Evolutionary conservation across 129 eudicot species (phyloP).

Genomic region (Pulicaria dysenterica): DNA sequence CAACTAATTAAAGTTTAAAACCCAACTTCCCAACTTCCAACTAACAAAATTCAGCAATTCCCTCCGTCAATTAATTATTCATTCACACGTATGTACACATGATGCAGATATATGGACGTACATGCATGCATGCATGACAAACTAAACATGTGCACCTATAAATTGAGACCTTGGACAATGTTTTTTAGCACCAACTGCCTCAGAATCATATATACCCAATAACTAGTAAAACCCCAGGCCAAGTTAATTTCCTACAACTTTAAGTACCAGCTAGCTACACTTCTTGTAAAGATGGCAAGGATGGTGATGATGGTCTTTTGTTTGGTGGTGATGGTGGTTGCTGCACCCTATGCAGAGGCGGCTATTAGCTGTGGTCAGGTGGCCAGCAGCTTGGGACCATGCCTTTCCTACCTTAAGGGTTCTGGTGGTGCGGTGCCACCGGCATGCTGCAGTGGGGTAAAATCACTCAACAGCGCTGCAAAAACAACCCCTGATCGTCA

Average conservation of each 20-base stretch:
- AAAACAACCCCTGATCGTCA: constrained; percentile 35
- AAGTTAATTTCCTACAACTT: not conserved
- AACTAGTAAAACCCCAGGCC: not conserved
- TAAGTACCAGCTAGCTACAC: not conserved
- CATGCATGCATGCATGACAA: not conserved
- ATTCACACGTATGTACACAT: not conserved
- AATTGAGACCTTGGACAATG: not conserved
- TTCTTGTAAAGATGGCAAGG: not conserved
- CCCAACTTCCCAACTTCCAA: not conserved
- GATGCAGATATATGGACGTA: not conserved
- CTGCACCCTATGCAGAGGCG: not conserved
- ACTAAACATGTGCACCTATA: constrained; percentile 5
- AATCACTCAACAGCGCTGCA: constrained; percentile 17
- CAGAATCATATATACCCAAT: not conserved
- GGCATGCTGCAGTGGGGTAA: constrained; percentile 20
- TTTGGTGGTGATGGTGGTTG: constrained; percentile 5
- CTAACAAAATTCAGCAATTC: not conserved
- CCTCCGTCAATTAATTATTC: not conserved
- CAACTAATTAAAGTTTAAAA: not conserved
- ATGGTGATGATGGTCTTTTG: not conserved
- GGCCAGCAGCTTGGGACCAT: not conserved
- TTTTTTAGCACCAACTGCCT: not conserved
- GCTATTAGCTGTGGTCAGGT: not conserved
- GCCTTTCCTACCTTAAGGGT: not conserved
- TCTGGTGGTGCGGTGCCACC: constrained; percentile 8